Base-by-base conservation (phyloP, 352 stramenopile species). In the Phytophthora pisi region DNA sequence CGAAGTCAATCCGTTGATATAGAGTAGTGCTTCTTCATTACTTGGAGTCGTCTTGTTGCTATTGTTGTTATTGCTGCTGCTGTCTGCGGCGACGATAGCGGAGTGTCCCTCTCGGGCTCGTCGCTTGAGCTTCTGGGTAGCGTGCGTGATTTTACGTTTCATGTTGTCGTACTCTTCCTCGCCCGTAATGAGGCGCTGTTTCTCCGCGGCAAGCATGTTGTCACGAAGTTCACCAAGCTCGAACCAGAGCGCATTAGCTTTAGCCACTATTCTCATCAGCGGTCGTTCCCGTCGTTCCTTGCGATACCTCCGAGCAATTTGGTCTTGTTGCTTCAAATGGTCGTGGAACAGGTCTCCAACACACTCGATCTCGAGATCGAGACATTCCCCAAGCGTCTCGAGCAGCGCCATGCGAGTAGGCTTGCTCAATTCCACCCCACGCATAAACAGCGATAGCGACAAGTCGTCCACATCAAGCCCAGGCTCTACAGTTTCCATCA, bases 281-380 rank as follows among this genome's bases (percentile, higher is more conserved):
- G 69, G 64, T 5, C 63, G 76, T 8, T 89, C 80, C 8, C 75
- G 74, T 5, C 76, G 79, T 18, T 89, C 81, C 23, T 89, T 84
- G 16, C 75, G 82, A 31, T 84, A 72, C 10, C 66, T 69, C 16
- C 81, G 65, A 11, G 78, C 75, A 7, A 84, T 55, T 30, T 81
- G 79, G 52, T 94, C 86, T 56, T 91, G 79, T 2, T 84, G 71
- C 46, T 91, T 92, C 77, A 94, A 79, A 51, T 91, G 72, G 0
- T 73, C 53, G 55, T 92, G 83, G 20, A 93, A 94, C 45, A 75
- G 78, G 0, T 57, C 58, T 2, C 83, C 86, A 31, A 93, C 57
- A 24, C 84, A 93, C 34, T 94, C 86, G 16, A 91, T 18, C 54
- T 94, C 86, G 0, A 94, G 80, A 47, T 74, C 61, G 0, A 94